Evolutionary conservation across 2,329 filamentous ascomycete genomes (phyloP), one percentile per base, ranked within the genome.

Genomic region (Xylariales sp.): DNA sequence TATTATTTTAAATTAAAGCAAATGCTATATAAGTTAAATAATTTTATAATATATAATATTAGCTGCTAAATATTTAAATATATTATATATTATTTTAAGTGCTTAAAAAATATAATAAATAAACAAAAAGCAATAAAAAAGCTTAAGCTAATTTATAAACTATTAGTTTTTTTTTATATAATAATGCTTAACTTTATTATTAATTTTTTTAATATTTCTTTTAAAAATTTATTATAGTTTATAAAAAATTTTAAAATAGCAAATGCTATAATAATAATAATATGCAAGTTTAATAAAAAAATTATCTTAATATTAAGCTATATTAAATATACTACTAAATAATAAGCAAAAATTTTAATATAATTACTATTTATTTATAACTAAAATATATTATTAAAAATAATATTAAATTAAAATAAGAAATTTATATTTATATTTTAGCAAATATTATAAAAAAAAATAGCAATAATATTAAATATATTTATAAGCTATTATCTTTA

Each of bases 331-430:
- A 64, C 12, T n/a, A 8, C 8, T 1, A 34, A 49, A 28, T 3
- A 63, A 36, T 63, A 63, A 39, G 8, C 14, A 28, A 56, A 28
- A n/a, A 23, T 62, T 6, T 12, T 55, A 48, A 7, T 39, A 8
- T 23, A 30, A 14, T 6, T 64, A 6, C 23, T 62, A 41, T 3
- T 59, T 16, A 8, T 48, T 28, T 58, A 36, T 23, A 57, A 59
- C n/a, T 59, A 64, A 30, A n/a, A 28, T 8, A 45, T 63, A 10
- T 8, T 48, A n/a, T 34, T 23, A 7, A 53, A 45, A 43, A 57
- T 64, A 53, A 64, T 64, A 12, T 53, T 54, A 12, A 58, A 64
- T 1, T 43, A 34, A 45, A n/a, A 58, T 23, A 23, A 23, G 23
- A 23, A 23, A 23, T 23, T 23, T 23, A 23, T 23, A 23, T 23